Percentiles rank a stretch among this genome's conserved stretches.
These are phyloP conservation scores for Mucor saturninus DNA, from an alignment of 371 early-diverging fungal species.

Conservation along the genomic window DNA sequence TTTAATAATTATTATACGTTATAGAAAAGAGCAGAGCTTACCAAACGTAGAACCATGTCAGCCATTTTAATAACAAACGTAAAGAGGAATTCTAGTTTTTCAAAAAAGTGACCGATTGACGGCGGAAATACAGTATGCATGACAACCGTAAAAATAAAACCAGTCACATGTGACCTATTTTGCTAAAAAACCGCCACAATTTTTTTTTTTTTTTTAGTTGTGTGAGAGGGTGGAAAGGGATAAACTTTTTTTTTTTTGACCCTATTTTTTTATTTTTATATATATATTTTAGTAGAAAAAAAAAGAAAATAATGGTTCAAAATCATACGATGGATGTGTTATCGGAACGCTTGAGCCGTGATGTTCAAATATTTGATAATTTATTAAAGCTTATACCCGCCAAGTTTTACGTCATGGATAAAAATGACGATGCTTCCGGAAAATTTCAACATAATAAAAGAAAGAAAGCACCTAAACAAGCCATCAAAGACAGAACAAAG, in stretches of 20 bases:
- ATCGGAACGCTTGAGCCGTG: constrained; percentile 59
- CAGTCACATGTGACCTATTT: constrained; percentile 5
- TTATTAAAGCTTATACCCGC: constrained; percentile 77
- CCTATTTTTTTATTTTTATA: neutral
- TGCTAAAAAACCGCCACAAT: constrained; percentile 3
- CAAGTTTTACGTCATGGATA: constrained; percentile 69
- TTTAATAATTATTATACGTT: neutral
- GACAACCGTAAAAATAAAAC: neutral
- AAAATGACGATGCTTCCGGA: constrained; percentile 55
- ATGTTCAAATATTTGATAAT: constrained; percentile 65
- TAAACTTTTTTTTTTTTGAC: neutral
- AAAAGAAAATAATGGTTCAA: constrained; percentile 37
- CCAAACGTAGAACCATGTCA: neutral
- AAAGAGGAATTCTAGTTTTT: neutral
- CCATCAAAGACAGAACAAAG: constrained; percentile 75
- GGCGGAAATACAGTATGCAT: too few relatives aligned
- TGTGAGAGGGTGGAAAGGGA: too few relatives aligned
- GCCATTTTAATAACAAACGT: neutral
- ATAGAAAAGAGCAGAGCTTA: neutral
- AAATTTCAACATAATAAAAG: constrained; percentile 75
- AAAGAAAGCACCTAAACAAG: constrained; percentile 78
- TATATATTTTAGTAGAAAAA: too few relatives aligned
- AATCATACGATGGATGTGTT: constrained; percentile 36
- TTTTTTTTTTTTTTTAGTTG: neutral
- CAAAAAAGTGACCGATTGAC: too few relatives aligned